phyloP scores from a whole-genome alignment of 208 protist genomes.

The Novymonas esmeraldas region DNA sequence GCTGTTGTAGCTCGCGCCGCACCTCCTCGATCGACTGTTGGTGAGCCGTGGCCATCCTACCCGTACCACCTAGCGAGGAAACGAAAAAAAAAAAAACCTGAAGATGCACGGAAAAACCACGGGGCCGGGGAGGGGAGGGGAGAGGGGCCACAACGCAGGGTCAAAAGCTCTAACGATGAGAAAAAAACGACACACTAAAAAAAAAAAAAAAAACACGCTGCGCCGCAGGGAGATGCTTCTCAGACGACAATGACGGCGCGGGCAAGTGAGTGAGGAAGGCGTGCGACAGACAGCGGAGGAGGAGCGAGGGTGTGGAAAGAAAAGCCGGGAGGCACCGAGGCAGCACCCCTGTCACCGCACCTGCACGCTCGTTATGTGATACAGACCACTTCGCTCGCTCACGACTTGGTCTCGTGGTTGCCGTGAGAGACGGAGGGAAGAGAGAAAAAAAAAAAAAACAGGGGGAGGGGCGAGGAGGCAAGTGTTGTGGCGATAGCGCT shows the following conservation, averaged over 20 bases:
- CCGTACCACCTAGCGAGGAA: not conserved
- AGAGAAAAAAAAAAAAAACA: not conserved
- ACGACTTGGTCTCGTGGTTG: no score
- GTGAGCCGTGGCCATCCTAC: not conserved
- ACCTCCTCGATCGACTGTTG: constrained; percentile 41
- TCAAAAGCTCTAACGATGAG: no score
- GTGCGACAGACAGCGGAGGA: no score
- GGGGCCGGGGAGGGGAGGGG: no score
- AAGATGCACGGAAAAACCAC: not conserved
- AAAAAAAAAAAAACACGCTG: not conserved
- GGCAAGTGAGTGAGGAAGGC: no score
- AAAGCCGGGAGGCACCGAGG: no score
- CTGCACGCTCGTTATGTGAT: no score
- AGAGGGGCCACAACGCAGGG: no score
- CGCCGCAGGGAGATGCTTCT: not conserved
- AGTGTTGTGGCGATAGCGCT: no score
- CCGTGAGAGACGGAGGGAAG: not conserved
- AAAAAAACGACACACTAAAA: not conserved
- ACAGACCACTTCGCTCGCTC: no score
- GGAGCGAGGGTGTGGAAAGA: not conserved
- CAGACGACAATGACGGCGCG: not conserved
- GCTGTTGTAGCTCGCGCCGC: constrained; percentile 41
- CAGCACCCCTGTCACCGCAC: no score
- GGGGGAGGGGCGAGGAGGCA: no score
- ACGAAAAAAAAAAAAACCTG: not conserved